Base-by-base conservation (phyloP, 2,329 filamentous ascomycete species). In the Podosphaera fusca region DNA sequence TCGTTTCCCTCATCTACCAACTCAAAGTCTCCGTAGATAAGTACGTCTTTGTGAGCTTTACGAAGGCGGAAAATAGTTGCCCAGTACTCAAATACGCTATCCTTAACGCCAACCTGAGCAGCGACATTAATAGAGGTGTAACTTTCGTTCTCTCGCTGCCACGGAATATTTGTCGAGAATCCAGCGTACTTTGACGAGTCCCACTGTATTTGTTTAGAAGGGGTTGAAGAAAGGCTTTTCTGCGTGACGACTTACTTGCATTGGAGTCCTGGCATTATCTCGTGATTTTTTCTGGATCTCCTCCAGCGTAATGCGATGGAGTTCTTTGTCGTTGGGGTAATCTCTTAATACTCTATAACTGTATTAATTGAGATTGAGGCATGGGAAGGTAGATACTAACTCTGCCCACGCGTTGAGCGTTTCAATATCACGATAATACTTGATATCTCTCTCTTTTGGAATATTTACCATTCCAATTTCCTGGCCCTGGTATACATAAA, bases 131-230 rank as follows among this genome's bases (percentile, higher is more conserved):
- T 71, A n/a, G 70, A 67, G 1, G 65, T 65, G 65, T 80, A 81
- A 64, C 80, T 75, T 57, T 81, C 76, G 64, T 85, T 81, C 45
- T 80, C 75, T 12, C 76, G 74, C 77, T 87, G 87, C 84, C 84
- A 88, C 2, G 83, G 81, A 56, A 59, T 45, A 1, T 69, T 69
- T 1, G 70, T 70, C 0, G 81, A 80, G 69, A 87, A 88, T 9
- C 84, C 84, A 0, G 73, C 82, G 59, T 86, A 75, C 0, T 69
- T 64, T 1, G 69, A 70, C n/a, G 68, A 64, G 60, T 79, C 73
- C 84, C 84, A 88, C 64, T 86, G 30, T 50, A 12, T 12, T 0
- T 8, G 4, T 33, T 8, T 42, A 38, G 29, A 21, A 46, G 36
- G n/a, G 56, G 12, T 33, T n/a, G 29, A 38, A 14, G 2, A 35